Evolutionary conservation across 495 filamentous ascomycete species (phyloP), one percentile per base, ranked within the genome.

Genomic region (Aspergillus homomorphus): DNA sequence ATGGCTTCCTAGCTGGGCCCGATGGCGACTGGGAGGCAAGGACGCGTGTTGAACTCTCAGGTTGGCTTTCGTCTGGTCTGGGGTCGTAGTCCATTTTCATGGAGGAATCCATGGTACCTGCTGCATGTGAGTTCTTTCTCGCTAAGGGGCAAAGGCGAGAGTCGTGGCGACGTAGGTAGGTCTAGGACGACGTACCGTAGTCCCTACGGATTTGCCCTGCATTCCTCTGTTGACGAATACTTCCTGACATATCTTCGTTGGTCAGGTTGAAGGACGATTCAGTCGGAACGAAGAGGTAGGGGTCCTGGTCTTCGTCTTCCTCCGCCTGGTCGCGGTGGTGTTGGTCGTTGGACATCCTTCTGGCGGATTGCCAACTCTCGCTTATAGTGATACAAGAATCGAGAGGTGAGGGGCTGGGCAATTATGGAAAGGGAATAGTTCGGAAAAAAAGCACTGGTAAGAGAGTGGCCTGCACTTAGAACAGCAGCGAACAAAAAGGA

Each of bases 1-100:
- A 67, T 14, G 89, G 90, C 67, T 90, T 92, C 65, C 84, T 86
- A n/a, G 84, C 77, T 59, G 80, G 83, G 59, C 78, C 73, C 15
- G 59, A 63, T 60, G 79, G 79, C 57, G 86, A 71, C 15, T 82
- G 85, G 67, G 64, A 68, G n/a, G 44, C 60, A 53, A 56, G 59
- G 4, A 61, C 51, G 50, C 69, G 66, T 58, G 45, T 68, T 21
- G 67, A 68, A 52, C 54, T 61, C 23, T 78, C 73, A 6, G 67
- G 68, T 45, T 71, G 69, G n/a, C 50, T 60, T 30, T 77, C 76
- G 21, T 72, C 66, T 12, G 59, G 22, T 28, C 58, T 62, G 23
- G 62, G 23, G 57, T 78, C 74, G 22, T 67, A 53, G 10, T 58
- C 59, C 18, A 61, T 43, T 33, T 55, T 59, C 7, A 71, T 72